Evolutionary conservation across 805 yeast genomes (phyloP), one percentile per base, ranked within the genome.

Genomic region (Huiozyma naganishii): DNA sequence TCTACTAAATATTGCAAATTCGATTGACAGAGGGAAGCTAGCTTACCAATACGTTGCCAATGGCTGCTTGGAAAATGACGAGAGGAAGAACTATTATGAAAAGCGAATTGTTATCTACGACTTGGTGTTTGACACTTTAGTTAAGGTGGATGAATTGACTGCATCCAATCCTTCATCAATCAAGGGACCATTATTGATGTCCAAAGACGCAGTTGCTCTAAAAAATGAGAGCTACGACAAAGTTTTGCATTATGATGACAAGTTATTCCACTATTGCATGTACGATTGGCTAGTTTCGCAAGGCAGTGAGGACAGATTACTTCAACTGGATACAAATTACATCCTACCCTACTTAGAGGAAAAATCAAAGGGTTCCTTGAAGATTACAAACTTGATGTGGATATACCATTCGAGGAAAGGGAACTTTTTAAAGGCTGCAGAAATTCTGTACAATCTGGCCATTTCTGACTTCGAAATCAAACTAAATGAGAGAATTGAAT

Each of bases 281-380:
- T 92, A 92, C 62, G 90, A 86, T 59, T 92, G 97, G 97, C 80
- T 87, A 52, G 80, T 87, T 32, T 65, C 71, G 37, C 85, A 84
- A 55, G 89, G 86, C 4, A 74, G 79, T 29, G 80, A 85, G 48
- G 92, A 83, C 44, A 76, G 84, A 48, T 67, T 92, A 37, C 69
- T 90, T 46, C 85, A 82, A 39, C 73, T 90, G 45, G 83, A 85
- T 43, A 86, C 97, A 0, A 84, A 89, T 9, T 90, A 70, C 55
- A 77, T 92, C 34, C 69, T 86, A 47, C 78, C 82, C 28, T 92
- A 84, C 53, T 72, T 92, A 57, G 79, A 79, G 52, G 84, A 79
- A 54, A 77, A 74, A 45, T 69, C 90, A 0, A 62, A 69, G 29
- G 73, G 74, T 40, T 80, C 84, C 39, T 66, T 88, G 42, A 77